Conservation (phyloP, 805 yeast genomes). For the Starmerella riodocensis region DNA sequence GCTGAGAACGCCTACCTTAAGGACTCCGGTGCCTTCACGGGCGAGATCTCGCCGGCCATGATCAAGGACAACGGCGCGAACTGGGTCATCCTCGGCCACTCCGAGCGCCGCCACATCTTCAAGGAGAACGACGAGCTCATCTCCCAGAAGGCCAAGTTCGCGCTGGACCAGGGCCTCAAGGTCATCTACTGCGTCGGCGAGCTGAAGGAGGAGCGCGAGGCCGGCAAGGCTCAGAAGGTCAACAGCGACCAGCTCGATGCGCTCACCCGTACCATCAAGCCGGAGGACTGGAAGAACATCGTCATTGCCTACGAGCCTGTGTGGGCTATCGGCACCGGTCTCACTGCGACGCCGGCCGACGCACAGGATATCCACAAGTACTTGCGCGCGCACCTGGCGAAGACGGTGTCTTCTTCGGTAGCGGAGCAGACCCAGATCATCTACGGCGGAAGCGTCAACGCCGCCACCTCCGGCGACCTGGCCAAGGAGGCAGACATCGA, state of each 20-base stretch:
- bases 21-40: constrained; percentile 94
- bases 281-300: constrained; percentile 72
- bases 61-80: constrained; percentile 81
- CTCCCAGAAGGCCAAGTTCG: constrained; percentile 89
- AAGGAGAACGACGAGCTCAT: constrained; percentile 80
- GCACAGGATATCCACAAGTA: constrained; percentile 90
- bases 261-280: constrained; percentile 55
- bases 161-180: constrained; percentile 74
- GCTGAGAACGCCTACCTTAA: constrained; percentile 86
- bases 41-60: constrained; percentile 83
- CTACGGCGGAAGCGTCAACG: constrained; percentile 98
- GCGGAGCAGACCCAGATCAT: constrained; percentile 77
- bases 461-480: constrained; percentile 80
- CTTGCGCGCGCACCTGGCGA: constrained; percentile 71
- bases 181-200: constrained; percentile 98
- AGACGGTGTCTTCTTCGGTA: constrained; percentile 61
- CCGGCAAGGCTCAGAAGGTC: constrained; percentile 73
- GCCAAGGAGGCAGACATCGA: constrained; percentile 88
- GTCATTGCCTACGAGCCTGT: constrained; percentile 99
- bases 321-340: constrained; percentile 99
- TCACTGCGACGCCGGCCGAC: constrained; percentile 96
- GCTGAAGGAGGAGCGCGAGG: constrained; percentile 87
- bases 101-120: constrained; percentile 93
- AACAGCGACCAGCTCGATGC: constrained; percentile 84
- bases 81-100: constrained; percentile 96